Evolutionary conservation across 2,329 filamentous ascomycete genomes (phyloP), one percentile per base, ranked within the genome.

Genomic region (Alternaria triticimaculans): DNA sequence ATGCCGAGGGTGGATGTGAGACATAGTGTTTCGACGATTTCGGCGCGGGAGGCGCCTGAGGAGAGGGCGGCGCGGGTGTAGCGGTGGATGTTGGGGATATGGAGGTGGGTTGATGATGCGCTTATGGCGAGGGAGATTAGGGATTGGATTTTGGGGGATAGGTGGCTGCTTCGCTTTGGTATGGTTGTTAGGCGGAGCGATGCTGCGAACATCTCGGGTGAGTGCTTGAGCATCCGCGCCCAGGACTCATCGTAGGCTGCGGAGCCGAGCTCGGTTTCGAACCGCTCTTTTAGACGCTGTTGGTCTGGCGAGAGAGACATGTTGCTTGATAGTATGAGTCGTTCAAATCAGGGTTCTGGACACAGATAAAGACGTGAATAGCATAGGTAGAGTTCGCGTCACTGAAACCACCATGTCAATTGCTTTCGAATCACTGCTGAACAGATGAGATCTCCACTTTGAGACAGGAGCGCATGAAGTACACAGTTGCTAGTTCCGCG

Each of bases 1-100:
- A 85, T 84, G 0, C 84, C 83, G 7, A 85, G 68, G 1, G 82
- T 83, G 55, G 74, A 78, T 2, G 81, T 80, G 18, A 85, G 64
- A 61, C 82, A 82, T 4, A 85, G 76, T 1, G 81, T 79, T 67
- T 85, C 84, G 33, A 85, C 72, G n/a, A 85, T 77, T 67, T 85
- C 83, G 4, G 73, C 71, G 11, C 73, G 69, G 0, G 75, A 79
- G 1, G 83, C 83, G 4, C 83, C 83, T 18, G 76, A 74, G 1
- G 70, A 64, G 5, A 82, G 63, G 0, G 84, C 83, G 0, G 76
- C 74, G n/a, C 73, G 61, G 9, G 80, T 81, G 64, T 84, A 79
- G 11, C 76, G 71, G 15, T 80, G 78, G 21, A 85, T 81, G 4
- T 81, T 81, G 1, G 83, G 82, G 0, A 74, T 49, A 65, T 84